Evolutionary conservation across 306 rosid species (phyloP).

Genomic region (Castanea sativa): DNA sequence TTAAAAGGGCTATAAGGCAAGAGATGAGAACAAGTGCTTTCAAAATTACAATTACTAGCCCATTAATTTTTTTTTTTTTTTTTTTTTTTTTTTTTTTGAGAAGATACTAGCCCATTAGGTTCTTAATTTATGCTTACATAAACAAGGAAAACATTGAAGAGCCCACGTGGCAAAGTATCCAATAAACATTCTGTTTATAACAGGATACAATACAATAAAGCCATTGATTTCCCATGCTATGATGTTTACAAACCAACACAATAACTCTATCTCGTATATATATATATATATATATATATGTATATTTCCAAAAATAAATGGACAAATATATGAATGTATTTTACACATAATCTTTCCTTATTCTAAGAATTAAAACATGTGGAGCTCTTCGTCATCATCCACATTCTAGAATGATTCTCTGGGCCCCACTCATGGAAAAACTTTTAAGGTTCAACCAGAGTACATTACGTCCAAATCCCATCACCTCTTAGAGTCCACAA

Average conservation of each 20-base stretch:
- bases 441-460: neutral
- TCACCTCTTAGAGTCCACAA: constrained; percentile 23
- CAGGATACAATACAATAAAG: too few species aligned
- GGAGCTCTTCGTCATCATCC: constrained; percentile 11
- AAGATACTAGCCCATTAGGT: too few species aligned
- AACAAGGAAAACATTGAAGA: neutral
- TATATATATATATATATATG: too few species aligned
- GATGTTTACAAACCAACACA: neutral
- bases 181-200: neutral
- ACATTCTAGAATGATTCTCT: constrained; percentile 29
- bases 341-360: constrained; percentile 2
- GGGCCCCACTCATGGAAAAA: constrained; percentile 17
- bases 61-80: too few species aligned
- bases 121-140: neutral
- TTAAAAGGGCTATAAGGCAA: too few species aligned
- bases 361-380: constrained; percentile 17
- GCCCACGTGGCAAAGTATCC: neutral
- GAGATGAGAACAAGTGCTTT: too few species aligned
- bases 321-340: neutral
- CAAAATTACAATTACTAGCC: too few species aligned
- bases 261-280: neutral
- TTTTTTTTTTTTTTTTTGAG: too few species aligned
- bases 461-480: constrained; percentile 8
- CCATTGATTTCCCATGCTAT: neutral
- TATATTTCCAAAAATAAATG: too few species aligned